Percentiles rank a stretch among this genome's conserved stretches.
Evolutionary conservation across 163 green algal genomes (phyloP).

Genomic region (Picocystis sp.): DNA sequence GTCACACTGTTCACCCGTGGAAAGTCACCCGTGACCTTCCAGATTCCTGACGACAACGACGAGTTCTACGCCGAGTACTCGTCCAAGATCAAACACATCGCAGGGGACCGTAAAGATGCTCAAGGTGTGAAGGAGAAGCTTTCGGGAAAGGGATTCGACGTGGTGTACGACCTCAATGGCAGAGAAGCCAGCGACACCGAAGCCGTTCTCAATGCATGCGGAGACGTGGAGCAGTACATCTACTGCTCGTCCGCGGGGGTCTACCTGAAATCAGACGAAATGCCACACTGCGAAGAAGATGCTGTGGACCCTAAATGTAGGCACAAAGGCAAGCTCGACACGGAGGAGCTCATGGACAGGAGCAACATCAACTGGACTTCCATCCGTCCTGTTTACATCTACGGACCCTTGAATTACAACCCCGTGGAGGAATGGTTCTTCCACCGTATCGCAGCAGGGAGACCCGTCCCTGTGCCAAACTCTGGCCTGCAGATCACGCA

Average conservation of each 20-base stretch:
- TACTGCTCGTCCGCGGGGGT: constrained; percentile 88
- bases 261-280: constrained; percentile 81
- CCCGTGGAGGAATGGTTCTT: constrained; percentile 77
- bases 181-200: constrained; percentile 62
- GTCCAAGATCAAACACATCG: constrained; percentile 71
- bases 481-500: constrained; percentile 71
- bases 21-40: constrained; percentile 61
- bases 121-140: constrained; percentile 46
- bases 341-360: constrained; percentile 58
- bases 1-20: constrained; percentile 86
- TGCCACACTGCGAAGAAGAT: constrained; percentile 80
- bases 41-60: constrained; percentile 72
- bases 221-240: constrained; percentile 79
- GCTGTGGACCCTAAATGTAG: constrained; percentile 67
- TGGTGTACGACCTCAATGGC: constrained; percentile 96
- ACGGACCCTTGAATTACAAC: constrained; percentile 96
- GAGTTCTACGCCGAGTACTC: constrained; percentile 48
- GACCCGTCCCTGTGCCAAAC: constrained; percentile 65
- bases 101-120: constrained; percentile 58
- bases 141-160: constrained; percentile 52
- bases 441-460: constrained; percentile 46
- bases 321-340: constrained; percentile 95
- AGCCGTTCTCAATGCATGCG: constrained; percentile 28
- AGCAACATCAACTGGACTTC: constrained; percentile 68
- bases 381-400: constrained; percentile 93